Evolutionary conservation across 139 green algal species (phyloP).

Genomic region (Micractinium sp.): DNA sequence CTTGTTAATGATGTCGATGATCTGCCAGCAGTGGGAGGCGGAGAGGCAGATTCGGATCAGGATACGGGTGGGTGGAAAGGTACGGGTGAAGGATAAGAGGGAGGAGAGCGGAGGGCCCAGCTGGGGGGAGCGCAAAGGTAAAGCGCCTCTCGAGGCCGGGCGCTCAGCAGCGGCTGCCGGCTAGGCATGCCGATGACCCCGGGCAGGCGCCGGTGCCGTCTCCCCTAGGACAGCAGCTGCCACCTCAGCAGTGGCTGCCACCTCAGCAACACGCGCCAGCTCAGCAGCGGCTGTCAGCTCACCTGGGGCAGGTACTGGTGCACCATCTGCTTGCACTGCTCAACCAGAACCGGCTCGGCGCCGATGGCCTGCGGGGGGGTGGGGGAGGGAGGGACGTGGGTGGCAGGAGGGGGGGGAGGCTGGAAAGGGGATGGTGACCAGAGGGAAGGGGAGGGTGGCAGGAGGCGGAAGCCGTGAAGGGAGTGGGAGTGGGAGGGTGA

Average conservation of each 20-base stretch:
- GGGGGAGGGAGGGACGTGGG: too few relatives aligned
- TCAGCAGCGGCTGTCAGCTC: neutral
- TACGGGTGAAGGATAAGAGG: neutral
- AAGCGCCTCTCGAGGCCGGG: too few relatives aligned
- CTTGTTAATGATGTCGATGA: constrained; percentile 72
- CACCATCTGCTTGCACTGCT: constrained; percentile 81
- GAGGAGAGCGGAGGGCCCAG: neutral
- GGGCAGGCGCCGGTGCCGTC: too few relatives aligned
- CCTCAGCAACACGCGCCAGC: neutral
- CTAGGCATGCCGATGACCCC: too few relatives aligned
- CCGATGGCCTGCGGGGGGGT: constrained; percentile 59
- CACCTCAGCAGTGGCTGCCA: neutral
- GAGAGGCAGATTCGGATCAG: neutral
- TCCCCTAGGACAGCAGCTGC: neutral
- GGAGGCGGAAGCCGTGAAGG: too few relatives aligned
- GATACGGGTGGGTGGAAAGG: neutral
- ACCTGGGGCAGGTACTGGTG: constrained; percentile 70
- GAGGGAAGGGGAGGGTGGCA: too few relatives aligned
- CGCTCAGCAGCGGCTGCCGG: too few relatives aligned
- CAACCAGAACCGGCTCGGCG: constrained; percentile 64
- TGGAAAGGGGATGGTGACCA: too few relatives aligned
- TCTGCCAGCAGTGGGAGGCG: constrained; percentile 25
- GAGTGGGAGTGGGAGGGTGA: too few relatives aligned
- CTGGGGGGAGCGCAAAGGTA: neutral
- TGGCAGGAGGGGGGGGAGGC: neutral